Evolutionary conservation across 768 basidiomycete species (phyloP), one percentile per base, ranked within the genome.

Genomic region (Saitozyma sp.): DNA sequence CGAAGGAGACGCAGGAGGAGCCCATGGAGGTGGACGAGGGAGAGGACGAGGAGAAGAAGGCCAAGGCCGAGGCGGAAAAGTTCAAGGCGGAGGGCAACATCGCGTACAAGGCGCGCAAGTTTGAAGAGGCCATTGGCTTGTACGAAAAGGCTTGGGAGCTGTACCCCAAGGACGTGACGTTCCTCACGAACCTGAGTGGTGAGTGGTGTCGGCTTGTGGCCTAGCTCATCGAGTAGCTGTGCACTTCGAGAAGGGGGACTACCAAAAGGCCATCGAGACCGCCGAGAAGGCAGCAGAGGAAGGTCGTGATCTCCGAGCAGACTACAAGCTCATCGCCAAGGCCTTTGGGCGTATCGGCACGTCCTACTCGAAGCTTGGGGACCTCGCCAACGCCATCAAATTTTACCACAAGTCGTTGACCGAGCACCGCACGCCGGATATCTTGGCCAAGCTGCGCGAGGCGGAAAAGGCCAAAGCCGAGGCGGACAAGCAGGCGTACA

Each of bases 221-320:
- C 13, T 6, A 61, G 40, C 56, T 57, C 17, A 50, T 43, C 8
- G 17, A 10, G 54, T 75, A 89, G 96, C 96, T 60, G 92, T 87
- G 8, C 90, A 94, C 81, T 93, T 92, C 72, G 96, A 99, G 81
- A 85, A 95, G 78, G 91, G 88, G 9, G 88, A 98, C 42, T 97
- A 88, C 72, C 89, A 92, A 81, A 88, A 90, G 77, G 86, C 87
- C 60, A 94, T 99, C 71, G 89, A 93, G 78, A 86, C 87, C 0
- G 94, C 92, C 78, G 88, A 96, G 74, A 94, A 92, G 81, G 95
- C 96, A n/a, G 89, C 92, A 50, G 96, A 98, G 11, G 91, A 97
- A 76, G 96, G 92, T 40, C 88, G 94, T 54, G 75, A 93, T 85
- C 76, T 93, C 48, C 88, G 92, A 54, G 90, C 89, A 6, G 95